Conservation (phyloP, 78 protist genomes). For the Speleostelium caveatum region DNA sequence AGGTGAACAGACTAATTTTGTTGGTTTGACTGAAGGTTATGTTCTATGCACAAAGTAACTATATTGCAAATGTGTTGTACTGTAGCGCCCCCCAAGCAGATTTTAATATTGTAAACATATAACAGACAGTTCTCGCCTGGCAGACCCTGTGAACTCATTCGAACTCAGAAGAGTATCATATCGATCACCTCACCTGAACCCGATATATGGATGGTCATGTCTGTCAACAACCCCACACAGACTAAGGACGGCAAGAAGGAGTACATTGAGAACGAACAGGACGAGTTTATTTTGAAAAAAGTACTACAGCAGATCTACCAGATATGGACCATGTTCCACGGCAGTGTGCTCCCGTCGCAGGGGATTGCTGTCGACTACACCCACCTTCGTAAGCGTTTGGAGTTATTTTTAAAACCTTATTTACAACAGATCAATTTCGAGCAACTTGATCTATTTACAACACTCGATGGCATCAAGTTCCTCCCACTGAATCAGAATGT, state of each 20-base stretch:
- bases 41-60: slow-evolving; percentile 78
- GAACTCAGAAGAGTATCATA: slow-evolving; percentile 37
- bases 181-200: slow-evolving; percentile 50
- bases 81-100: too few relatives aligned
- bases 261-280: slow-evolving; percentile 56
- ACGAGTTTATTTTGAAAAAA: slow-evolving; percentile 21
- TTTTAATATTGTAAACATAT: too few relatives aligned
- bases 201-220: slow-evolving; percentile 80
- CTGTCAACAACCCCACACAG: slow-evolving; percentile 22
- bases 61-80: not conserved
- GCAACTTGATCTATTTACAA: slow-evolving; percentile 60
- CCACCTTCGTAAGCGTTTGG: slow-evolving; percentile 33
- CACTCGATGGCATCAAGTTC: slow-evolving; percentile 83
- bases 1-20: slow-evolving; percentile 51
- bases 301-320: slow-evolving; percentile 50
- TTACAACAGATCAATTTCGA: slow-evolving; percentile 53
- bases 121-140: slow-evolving; percentile 62
- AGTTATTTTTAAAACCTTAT: slow-evolving; percentile 43
- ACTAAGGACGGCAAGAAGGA: slow-evolving; percentile 35
- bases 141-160: slow-evolving; percentile 78
- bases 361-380: not conserved
- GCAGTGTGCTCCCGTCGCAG: not conserved
- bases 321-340: slow-evolving; percentile 42
- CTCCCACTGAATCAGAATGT: slow-evolving; percentile 81
- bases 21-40: slow-evolving; percentile 85